Conservation (phyloP, 2,329 filamentous ascomycete genomes). For the Coniochaeta hoffmannii region DNA sequence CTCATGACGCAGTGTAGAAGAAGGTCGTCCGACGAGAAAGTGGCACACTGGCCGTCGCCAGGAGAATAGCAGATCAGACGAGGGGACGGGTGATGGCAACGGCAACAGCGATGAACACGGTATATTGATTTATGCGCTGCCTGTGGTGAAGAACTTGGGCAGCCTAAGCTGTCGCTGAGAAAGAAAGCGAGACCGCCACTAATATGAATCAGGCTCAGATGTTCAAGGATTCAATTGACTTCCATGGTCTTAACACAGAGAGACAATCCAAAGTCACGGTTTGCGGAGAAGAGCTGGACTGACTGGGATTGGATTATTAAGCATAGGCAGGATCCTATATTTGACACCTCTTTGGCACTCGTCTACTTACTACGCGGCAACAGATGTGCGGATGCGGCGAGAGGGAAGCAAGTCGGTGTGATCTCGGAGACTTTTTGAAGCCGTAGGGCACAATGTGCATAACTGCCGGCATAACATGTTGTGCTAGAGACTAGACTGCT, state of each 20-base stretch:
- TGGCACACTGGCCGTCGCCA: too few species aligned
- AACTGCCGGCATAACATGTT: neutral
- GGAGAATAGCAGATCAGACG: too few species aligned
- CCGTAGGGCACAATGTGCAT: too few species aligned
- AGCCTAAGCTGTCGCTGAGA: too few species aligned
- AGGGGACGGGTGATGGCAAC: too few species aligned
- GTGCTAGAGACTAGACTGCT: neutral
- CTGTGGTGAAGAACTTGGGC: too few species aligned
- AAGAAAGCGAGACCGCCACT: neutral
- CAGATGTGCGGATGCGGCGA: neutral
- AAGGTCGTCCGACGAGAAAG: neutral
- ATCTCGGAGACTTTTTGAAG: too few species aligned
- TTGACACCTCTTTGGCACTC: neutral
- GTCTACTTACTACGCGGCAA: neutral
- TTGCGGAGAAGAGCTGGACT: neutral
- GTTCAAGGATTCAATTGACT: neutral
- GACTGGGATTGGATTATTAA: neutral
- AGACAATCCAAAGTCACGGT: neutral
- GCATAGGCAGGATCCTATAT: neutral
- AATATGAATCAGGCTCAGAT: neutral
- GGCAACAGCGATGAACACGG: too few species aligned
- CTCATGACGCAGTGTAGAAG: neutral
- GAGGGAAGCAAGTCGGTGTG: neutral
- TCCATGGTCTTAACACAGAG: neutral
- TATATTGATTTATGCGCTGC: too few species aligned